Conservation (phyloP, 148 eudicot genomes). For the Vaccinium corymbosum region DNA sequence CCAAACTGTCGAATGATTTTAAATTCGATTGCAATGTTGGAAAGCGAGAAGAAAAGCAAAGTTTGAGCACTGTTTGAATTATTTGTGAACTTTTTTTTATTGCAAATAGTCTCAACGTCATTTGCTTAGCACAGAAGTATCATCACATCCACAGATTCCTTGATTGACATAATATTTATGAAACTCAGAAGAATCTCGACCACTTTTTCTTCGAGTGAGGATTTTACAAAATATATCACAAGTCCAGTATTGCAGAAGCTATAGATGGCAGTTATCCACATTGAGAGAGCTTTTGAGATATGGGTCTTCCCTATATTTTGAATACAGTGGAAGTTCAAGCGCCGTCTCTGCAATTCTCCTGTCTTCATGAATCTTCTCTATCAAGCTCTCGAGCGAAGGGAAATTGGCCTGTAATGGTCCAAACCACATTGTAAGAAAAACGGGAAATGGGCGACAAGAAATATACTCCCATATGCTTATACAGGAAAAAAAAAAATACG, state of each 20-base stretch:
- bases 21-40: not conserved
- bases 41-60: not conserved
- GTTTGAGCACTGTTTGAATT: not conserved
- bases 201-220: not conserved
- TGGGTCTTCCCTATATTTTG: slow-evolving; percentile 51
- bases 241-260: not conserved
- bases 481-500: not conserved
- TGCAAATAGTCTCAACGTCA: not conserved
- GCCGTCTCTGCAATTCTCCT: slow-evolving; percentile 63
- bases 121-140: not conserved
- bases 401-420: slow-evolving; percentile 58
- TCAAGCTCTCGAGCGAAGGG: slow-evolving; percentile 57
- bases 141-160: not conserved
- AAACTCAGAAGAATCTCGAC: not conserved
- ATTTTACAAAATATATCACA: not conserved
- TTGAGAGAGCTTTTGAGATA: slow-evolving; percentile 36
- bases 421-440: not conserved
- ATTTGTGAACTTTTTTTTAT: not conserved
- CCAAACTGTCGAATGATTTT: no score
- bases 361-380: slow-evolving; percentile 73
- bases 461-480: not conserved
- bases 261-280: slow-evolving; percentile 15
- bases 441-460: not conserved
- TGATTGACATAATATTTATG: not conserved
- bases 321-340: slow-evolving; percentile 75